Evolutionary conservation across 495 filamentous ascomycete species (phyloP).

Genomic region (Clavariopsis aquatica): DNA sequence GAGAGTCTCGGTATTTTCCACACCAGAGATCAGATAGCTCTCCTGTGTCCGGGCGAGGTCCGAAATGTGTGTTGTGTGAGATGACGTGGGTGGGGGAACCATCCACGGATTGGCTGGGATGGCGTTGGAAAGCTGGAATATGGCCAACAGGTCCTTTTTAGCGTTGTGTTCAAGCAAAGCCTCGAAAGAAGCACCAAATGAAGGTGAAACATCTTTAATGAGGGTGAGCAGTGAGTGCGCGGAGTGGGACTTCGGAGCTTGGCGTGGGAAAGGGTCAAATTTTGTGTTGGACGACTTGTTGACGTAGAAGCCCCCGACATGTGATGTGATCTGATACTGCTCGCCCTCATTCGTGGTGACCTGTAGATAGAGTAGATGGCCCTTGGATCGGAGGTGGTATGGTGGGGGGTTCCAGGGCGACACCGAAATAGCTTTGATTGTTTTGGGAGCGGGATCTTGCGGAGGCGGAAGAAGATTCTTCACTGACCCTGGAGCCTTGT

Average conservation of each 20-base stretch:
- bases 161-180: conserved; percentile 77
- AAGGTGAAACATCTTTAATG: conserved; percentile 74
- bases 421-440: conserved; percentile 81
- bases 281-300: conserved; percentile 88
- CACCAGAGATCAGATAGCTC: conserved; percentile 81
- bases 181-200: conserved; percentile 72
- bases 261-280: conserved; percentile 84
- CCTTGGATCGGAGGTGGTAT: conserved; percentile 82
- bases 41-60: conserved; percentile 92
- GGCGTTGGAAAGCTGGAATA: conserved; percentile 92
- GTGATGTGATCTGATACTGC: conserved; percentile 86
- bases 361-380: conserved; percentile 89
- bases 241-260: conserved; percentile 64
- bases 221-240: conserved; percentile 87
- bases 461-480: conserved; percentile 68
- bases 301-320: conserved; percentile 93
- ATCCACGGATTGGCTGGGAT: conserved; percentile 93
- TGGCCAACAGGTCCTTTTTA: conserved; percentile 80
- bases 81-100: conserved; percentile 65
- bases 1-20: conserved; percentile 89
- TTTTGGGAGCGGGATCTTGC: conserved; percentile 72
- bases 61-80: conserved; percentile 67
- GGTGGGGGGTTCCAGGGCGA: conserved; percentile 97
- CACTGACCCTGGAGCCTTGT: conserved; percentile 65
- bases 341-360: conserved; percentile 89